Percentiles rank a stretch among this genome's conserved stretches.
phyloP scores from a whole-genome alignment of 2,329 filamentous ascomycete species.

The Fusarium camptoceras region DNA sequence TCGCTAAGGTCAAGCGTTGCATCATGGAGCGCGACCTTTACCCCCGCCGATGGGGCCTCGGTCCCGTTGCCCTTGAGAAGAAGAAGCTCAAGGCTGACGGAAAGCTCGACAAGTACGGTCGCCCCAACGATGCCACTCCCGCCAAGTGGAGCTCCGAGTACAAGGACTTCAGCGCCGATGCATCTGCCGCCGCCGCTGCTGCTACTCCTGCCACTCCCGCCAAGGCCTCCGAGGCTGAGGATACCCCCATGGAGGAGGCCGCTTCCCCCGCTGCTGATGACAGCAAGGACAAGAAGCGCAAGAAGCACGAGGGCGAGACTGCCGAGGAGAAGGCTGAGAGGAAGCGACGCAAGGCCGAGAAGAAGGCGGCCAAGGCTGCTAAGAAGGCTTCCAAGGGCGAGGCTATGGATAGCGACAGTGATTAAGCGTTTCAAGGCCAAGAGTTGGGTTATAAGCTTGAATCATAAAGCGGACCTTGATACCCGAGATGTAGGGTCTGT shows the following conservation, averaged over 20 bases:
- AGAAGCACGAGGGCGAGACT: slow-evolving; percentile 85
- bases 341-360: slow-evolving; percentile 70
- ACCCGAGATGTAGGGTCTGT: slow-evolving; percentile 40
- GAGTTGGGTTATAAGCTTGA: slow-evolving; percentile 18
- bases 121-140: slow-evolving; percentile 91
- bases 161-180: slow-evolving; percentile 82
- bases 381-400: slow-evolving; percentile 66
- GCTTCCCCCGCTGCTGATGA: slow-evolving; percentile 61
- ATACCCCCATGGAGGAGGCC: slow-evolving; percentile 52
- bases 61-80: slow-evolving; percentile 93
- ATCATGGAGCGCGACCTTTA: slow-evolving; percentile 99
- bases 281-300: slow-evolving; percentile 74
- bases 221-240: slow-evolving; percentile 53
- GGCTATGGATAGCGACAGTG: slow-evolving; percentile 65
- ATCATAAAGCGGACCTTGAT: slow-evolving; percentile 34
- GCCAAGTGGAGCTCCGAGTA: slow-evolving; percentile 93
- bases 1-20: slow-evolving; percentile 98
- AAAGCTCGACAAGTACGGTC: slow-evolving; percentile 97
- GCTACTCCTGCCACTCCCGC: slow-evolving; percentile 56
- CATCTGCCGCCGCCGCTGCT: slow-evolving; percentile 57
- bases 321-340: slow-evolving; percentile 74
- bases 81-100: slow-evolving; percentile 99
- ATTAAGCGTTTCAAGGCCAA: slow-evolving; percentile 51
- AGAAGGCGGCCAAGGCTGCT: slow-evolving; percentile 68
- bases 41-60: slow-evolving; percentile 95